Evolutionary conservation across 1,284 basidiomycete species (phyloP).

Genomic region (Pyrrhoderma noxium): DNA sequence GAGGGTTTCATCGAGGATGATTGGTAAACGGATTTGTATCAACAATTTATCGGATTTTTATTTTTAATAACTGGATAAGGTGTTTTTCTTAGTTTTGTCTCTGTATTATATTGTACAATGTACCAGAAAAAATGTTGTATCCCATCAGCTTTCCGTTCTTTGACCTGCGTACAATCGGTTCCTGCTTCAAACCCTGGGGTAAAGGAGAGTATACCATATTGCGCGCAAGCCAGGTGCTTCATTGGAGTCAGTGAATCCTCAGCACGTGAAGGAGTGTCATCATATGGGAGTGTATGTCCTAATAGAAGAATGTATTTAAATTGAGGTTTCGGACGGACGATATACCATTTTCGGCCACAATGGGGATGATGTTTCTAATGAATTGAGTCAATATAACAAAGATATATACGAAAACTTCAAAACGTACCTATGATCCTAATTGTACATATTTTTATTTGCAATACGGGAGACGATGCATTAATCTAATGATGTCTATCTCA

Average conservation of each 20-base stretch:
- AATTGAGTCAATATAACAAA: too few species aligned
- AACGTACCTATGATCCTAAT: too few species aligned
- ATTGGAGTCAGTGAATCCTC: constrained; percentile 1
- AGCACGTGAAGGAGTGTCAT: constrained; percentile 16
- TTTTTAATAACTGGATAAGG: too few species aligned
- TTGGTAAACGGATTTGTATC: too few species aligned
- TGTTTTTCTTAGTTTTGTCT: too few species aligned
- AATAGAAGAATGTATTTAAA: not conserved
- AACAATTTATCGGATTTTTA: too few species aligned
- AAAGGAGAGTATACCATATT: constrained; percentile 5
- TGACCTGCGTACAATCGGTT: constrained; percentile 14
- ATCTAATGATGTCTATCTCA: not conserved
- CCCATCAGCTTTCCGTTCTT: constrained; percentile 21
- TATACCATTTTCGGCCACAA: too few species aligned
- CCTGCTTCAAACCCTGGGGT: constrained; percentile 5
- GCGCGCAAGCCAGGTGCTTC: constrained; percentile 7
- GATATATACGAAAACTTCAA: too few species aligned
- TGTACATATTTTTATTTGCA: not conserved
- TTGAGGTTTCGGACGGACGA: too few species aligned
- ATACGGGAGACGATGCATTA: not conserved
- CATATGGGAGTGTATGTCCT: constrained; percentile 3
- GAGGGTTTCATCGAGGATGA: not conserved
- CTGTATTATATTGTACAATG: not conserved
- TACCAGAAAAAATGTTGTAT: not conserved
- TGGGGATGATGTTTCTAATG: too few species aligned